A percentile compares a stretch with the other conserved stretches of the same genome.
Evolutionary conservation across 805 yeast species (phyloP).

Genomic region (Zygoascus tannicola): DNA sequence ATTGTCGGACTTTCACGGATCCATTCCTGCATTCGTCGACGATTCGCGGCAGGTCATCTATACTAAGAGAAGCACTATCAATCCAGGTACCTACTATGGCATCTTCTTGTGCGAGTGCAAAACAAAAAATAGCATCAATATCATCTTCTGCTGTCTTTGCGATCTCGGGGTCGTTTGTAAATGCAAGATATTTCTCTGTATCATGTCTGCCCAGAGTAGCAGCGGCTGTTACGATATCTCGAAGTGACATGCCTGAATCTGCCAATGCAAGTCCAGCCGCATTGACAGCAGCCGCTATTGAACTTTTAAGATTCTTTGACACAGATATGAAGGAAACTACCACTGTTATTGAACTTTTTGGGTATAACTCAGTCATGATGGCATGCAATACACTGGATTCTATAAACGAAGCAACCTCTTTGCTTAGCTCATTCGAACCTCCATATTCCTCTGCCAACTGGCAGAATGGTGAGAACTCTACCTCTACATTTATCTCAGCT

Average conservation of each 20-base stretch:
- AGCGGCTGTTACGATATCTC: conserved; percentile 57
- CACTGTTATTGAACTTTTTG: conserved; percentile 81
- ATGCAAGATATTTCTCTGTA: too few species aligned
- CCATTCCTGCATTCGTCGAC: conserved; percentile 31
- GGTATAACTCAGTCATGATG: conserved; percentile 61
- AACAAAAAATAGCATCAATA: conserved; percentile 35
- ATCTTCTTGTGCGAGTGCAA: conserved; percentile 39
- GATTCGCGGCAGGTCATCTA: conserved; percentile 21
- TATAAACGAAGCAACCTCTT: conserved; percentile 40
- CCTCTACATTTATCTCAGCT: conserved; percentile 56
- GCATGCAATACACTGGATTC: conserved; percentile 45
- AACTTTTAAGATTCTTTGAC: conserved; percentile 26
- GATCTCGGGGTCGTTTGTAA: too few species aligned
- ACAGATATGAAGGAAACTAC: conserved; percentile 56
- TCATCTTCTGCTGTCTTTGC: conserved; percentile 2
- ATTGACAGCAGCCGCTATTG: conserved; percentile 47
- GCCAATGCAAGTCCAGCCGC: conserved; percentile 65
- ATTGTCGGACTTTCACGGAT: conserved; percentile 30
- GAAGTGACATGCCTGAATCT: conserved; percentile 75
- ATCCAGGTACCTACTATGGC: conserved; percentile 49
- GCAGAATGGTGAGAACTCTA: conserved; percentile 45
- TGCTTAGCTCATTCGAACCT: conserved; percentile 20
- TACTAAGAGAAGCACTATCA: conserved; percentile 26
- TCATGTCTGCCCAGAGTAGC: conserved; percentile 13
- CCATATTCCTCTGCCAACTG: conserved; percentile 22